Conservation (phyloP, 2,329 filamentous ascomycete genomes). For the Geosmithia flava region DNA sequence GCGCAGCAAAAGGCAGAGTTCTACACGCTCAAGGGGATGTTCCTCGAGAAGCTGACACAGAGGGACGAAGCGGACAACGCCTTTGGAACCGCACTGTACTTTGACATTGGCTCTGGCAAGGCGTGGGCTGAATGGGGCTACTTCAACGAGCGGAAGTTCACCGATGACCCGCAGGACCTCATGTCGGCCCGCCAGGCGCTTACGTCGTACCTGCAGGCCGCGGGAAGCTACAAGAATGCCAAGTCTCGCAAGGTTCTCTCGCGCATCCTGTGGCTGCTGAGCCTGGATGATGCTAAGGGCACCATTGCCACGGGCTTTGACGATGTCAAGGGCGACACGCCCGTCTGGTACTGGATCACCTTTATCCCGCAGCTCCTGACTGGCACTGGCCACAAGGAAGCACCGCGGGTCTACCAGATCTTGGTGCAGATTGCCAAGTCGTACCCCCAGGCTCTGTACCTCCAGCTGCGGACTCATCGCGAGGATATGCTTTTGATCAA, state of each 20-base stretch:
- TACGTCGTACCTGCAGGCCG: conserved; percentile 91
- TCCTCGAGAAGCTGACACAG: conserved; percentile 84
- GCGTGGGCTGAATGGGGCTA: conserved; percentile 99
- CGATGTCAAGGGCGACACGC: conserved; percentile 93
- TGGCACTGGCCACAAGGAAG: conserved; percentile 84
- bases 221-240: conserved; percentile 91
- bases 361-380: conserved; percentile 95
- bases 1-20: conserved; percentile 95
- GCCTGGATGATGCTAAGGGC: conserved; percentile 79
- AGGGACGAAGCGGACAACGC: conserved; percentile 87
- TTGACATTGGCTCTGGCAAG: conserved; percentile 89
- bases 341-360: conserved; percentile 99
- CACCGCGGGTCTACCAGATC: conserved; percentile 72
- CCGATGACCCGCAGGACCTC: conserved; percentile 72
- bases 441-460: conserved; percentile 92
- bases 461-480: conserved; percentile 81
- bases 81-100: conserved; percentile 90
- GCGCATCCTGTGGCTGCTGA: conserved; percentile 88
- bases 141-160: conserved; percentile 95
- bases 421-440: conserved; percentile 89
- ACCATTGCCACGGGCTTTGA: conserved; percentile 79
- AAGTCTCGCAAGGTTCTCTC: conserved; percentile 92
- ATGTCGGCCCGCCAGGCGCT: conserved; percentile 82
- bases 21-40: conserved; percentile 99
- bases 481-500: conserved; percentile 91